Percentiles rank a stretch among this genome's conserved stretches.
Conservation (phyloP, 345 rosid genomes). For the Lepidium aucheri region DNA sequence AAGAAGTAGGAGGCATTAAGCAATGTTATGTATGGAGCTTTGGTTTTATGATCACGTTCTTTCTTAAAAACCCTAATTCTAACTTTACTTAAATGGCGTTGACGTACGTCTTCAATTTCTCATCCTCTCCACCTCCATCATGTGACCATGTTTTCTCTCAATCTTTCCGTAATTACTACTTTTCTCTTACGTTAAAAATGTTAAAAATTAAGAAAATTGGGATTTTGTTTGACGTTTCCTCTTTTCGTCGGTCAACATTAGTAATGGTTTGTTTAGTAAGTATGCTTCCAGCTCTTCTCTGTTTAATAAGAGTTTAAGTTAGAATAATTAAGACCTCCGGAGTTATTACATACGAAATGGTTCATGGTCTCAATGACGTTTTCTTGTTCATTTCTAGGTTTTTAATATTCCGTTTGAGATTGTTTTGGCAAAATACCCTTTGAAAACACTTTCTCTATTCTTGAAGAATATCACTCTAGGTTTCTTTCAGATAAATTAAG, state of each 20-base stretch:
- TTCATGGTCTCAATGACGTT: no score
- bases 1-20: no score
- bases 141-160: slow-evolving; percentile 29
- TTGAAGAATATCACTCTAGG: no score
- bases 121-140: slow-evolving; percentile 10
- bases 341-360: no score
- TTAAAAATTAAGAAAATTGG: background rate
- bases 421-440: no score
- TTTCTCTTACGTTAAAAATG: background rate
- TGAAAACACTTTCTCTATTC: no score
- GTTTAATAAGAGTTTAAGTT: background rate
- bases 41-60: slow-evolving; percentile 26
- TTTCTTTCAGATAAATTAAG: no score
- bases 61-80: slow-evolving; percentile 11
- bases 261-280: background rate
- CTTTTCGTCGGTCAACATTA: slow-evolving; percentile 1
- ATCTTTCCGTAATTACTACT: slow-evolving; percentile 24
- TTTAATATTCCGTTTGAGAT: no score
- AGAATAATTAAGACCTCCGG: no score
- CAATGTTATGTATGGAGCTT: slow-evolving; percentile 8
- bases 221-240: slow-evolving; percentile 4
- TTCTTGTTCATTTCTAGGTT: no score
- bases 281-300: background rate
- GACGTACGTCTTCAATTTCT: slow-evolving; percentile 33
- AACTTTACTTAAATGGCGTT: slow-evolving; percentile 29